Evolutionary conservation across 306 rosid species (phyloP).

Genomic region (Lotus japonicus): DNA sequence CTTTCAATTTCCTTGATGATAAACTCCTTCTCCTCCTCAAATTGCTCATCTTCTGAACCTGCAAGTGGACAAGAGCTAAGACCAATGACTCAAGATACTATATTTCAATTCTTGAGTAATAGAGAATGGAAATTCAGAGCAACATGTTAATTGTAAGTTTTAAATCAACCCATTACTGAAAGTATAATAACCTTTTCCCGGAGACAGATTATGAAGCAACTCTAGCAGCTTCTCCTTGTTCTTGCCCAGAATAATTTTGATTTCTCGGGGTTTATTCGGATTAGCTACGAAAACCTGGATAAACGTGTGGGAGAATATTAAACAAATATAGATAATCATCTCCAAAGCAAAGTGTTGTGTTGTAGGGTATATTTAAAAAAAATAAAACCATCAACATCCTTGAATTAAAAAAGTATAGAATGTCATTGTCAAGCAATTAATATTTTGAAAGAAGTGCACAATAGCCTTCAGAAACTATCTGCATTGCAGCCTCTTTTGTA

Average conservation of each 20-base stretch:
- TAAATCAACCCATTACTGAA: slow-evolving; percentile 14
- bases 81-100: not conserved
- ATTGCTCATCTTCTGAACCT: slow-evolving; percentile 97
- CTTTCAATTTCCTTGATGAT: slow-evolving; percentile 72
- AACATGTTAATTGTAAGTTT: not conserved
- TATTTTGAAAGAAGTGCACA: not conserved
- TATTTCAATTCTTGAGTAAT: not conserved
- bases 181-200: slow-evolving; percentile 60
- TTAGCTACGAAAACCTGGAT: slow-evolving; percentile 90
- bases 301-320: not conserved
- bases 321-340: not conserved
- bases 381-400: not conserved
- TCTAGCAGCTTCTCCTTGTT: slow-evolving; percentile 75
- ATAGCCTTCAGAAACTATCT: not conserved
- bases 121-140: not conserved
- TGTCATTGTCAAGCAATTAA: not conserved
- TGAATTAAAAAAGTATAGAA: not conserved
- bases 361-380: not conserved
- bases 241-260: slow-evolving; percentile 66
- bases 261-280: slow-evolving; percentile 79
- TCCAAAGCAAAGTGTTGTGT: not conserved
- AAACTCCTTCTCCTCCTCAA: slow-evolving; percentile 88
- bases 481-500: not conserved
- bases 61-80: slow-evolving; percentile 21
- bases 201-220: slow-evolving; percentile 68